A percentile compares a stretch with the other conserved stretches of the same genome.
Conservation (phyloP, 495 filamentous ascomycete genomes). For the Aspergillus wentii region DNA sequence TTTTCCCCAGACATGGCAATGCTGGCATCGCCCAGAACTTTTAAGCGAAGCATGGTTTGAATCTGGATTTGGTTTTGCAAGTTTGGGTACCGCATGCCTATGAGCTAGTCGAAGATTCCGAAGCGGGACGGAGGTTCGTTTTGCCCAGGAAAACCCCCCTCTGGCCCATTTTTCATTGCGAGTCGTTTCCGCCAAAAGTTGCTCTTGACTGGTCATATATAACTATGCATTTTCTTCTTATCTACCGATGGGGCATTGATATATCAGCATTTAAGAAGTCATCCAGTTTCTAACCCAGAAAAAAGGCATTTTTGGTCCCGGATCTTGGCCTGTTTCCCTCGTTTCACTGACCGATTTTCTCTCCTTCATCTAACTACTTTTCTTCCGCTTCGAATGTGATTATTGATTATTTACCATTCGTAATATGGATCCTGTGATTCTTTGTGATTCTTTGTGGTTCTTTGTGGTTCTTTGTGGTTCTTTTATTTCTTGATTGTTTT, state of each 20-base stretch:
- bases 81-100: no score
- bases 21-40: conserved; percentile 99
- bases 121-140: no score
- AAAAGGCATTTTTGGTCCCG: background rate
- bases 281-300: background rate
- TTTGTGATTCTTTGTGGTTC: conserved; percentile 1
- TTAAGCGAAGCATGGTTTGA: conserved; percentile 33
- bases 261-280: background rate
- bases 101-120: no score
- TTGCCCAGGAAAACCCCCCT: no score
- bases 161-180: no score
- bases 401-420: background rate
- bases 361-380: background rate
- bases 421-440: background rate
- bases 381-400: conserved; percentile 1
- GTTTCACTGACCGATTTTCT: background rate
- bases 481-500: background rate
- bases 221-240: no score
- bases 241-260: no score
- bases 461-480: conserved; percentile 1
- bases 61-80: background rate
- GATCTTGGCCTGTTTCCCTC: background rate
- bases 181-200: no score
- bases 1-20: conserved; percentile 83
- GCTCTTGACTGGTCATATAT: no score